Base-by-base conservation (phyloP, 2,329 filamentous ascomycete genomes). In the Talaromyces sp. region DNA sequence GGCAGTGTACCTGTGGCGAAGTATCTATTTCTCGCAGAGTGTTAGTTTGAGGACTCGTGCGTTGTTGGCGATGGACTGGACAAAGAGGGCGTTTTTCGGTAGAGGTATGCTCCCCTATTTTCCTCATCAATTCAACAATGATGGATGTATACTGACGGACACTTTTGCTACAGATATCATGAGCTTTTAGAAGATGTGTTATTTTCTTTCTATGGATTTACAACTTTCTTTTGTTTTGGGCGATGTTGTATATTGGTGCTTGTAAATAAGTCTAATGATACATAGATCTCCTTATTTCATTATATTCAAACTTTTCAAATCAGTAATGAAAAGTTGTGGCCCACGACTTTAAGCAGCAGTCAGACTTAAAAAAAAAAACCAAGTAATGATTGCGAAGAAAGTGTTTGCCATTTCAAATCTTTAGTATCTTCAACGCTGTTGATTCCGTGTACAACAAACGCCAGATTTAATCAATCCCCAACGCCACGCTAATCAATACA, bases 61-160 rank as follows among this genome's bases (percentile, higher is more conserved):
- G 67, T 78, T 99, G 71, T 82, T 99, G 77, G 92, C 92, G 18
- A 97, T 99, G 95, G 95, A 99, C 76, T 99, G 95, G 95, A 88
- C 87, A n/a, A 99, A 98, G 85, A 84, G 96, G 74, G 91, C 92
- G 12, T 77, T 99, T 23, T 99, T 99, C 80, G 95, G 95, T 68
- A 85, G 95, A 88, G 95, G 93, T 97, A 79, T 81, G 88, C 58
- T 44, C 11, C 23, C 35, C 35, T 54, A 54, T 42, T 12, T 58
- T 35, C 16, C 42, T 50, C 3, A 11, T 21, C 5, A 2, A 33
- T 35, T 25, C 4, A 31, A 21, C 18, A 18, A 42, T 18, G 54
- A 35, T 37, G 14, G 16, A 23, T 23, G 7, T 40, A 44, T 57
- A 5, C 35, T 64, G 33, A 58, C 63, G 55, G 31, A 52, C 23